Conservation (phyloP, 331 rosid species). For the Pyrus hybrid region DNA sequence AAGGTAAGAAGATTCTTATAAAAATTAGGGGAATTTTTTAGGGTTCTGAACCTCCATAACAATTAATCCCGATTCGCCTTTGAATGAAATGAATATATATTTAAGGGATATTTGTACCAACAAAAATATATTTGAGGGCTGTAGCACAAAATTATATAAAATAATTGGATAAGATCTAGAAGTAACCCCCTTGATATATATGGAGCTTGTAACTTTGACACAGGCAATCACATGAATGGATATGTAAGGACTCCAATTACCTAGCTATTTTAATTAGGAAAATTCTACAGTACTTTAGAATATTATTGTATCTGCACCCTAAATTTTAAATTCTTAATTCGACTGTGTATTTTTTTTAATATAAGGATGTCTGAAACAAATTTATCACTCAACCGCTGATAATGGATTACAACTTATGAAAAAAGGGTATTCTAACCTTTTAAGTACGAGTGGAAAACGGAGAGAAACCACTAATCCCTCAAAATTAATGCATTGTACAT, state of each 20-base stretch:
- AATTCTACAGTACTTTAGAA: background rate
- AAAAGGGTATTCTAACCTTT: background rate
- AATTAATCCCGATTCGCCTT: conserved; percentile 15
- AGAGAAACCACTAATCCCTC: background rate
- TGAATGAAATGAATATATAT: background rate
- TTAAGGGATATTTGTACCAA: background rate
- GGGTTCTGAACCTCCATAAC: conserved; percentile 29
- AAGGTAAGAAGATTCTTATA: conserved; percentile 92
- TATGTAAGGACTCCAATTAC: background rate
- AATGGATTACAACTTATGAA: background rate
- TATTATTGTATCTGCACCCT: too few relatives aligned
- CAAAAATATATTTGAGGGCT: background rate
- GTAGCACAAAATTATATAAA: background rate
- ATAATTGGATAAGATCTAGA: background rate
- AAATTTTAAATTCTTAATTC: too few relatives aligned
- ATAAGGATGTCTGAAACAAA: too few relatives aligned
- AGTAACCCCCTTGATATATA: background rate
- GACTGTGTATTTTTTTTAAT: too few relatives aligned
- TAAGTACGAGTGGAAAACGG: background rate
- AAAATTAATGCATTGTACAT: background rate
- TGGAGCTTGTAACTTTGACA: background rate
- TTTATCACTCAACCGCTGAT: background rate
- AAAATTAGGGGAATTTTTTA: conserved; percentile 27
- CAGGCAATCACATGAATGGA: background rate
- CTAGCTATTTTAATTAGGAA: background rate